Conservation (phyloP, 192 early-diverging fungal genomes). For the Coemansia sp. region DNA sequence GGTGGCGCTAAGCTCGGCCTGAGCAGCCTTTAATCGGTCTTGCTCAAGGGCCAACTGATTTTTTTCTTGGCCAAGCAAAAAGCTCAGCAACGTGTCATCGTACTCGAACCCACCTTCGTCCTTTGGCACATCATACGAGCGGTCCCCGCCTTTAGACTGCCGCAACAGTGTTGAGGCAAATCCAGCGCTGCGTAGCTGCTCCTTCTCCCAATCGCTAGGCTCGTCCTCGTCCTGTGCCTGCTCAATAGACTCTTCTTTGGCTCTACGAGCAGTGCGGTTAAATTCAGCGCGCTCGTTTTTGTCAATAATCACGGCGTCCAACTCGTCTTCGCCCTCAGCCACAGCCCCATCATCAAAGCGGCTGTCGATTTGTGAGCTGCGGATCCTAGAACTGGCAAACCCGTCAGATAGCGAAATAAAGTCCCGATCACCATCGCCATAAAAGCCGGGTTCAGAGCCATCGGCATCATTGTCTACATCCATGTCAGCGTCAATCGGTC, state of each 20-base stretch:
- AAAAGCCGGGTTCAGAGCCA: not conserved
- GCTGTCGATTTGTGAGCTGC: not conserved
- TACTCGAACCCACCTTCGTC: conserved; percentile 23
- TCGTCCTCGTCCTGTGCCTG: conserved; percentile 31
- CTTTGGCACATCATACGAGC: conserved; percentile 6
- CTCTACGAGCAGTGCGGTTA: conserved; percentile 7
- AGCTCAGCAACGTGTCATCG: conserved; percentile 23
- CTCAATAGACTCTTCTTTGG: conserved; percentile 34
- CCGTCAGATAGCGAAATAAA: conserved; percentile 30
- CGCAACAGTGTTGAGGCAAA: not conserved
- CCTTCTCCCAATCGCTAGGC: conserved; percentile 46
- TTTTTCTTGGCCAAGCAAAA: conserved; percentile 36
- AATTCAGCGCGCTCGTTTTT: conserved; percentile 33
- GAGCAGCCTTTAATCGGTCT: conserved; percentile 15
- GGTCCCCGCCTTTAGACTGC: not conserved
- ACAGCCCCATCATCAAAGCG: conserved; percentile 5
- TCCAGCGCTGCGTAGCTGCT: conserved; percentile 44
- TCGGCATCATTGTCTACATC: conserved; percentile 3
- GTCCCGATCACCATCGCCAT: conserved; percentile 8
- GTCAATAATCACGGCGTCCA: conserved; percentile 29
- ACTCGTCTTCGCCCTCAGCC: conserved; percentile 36
- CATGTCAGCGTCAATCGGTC: conserved; percentile 1
- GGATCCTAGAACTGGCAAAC: conserved; percentile 8
- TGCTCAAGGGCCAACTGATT: conserved; percentile 27
- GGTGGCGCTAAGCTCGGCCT: conserved; percentile 10